Evolutionary conservation across 169 alveolate genomes (phyloP), one percentile per base, ranked within the genome.

Genomic region (Miamiensis avidus): DNA sequence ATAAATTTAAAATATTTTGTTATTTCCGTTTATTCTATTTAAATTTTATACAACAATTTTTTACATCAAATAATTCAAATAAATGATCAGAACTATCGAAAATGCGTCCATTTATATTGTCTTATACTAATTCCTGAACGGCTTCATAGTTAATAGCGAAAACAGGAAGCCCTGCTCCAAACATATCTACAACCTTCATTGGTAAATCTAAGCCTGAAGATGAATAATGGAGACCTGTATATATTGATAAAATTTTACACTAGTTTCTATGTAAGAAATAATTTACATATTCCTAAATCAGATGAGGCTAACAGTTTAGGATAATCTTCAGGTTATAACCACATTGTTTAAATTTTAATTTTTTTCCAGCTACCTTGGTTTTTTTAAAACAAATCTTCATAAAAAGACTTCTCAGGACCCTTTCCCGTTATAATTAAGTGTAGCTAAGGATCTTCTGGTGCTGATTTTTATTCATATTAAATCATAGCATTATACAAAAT

Each of bases 101-200:
- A 0, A 82, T 73, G n/a, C 11, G n/a, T 15, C 86, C 86, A 73
- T 69, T 82, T 25, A 69, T 69, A 31, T 31, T 32, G 72, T 82
- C 65, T 30, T 29, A 26, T 26, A 82, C 86, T 31, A 82, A 33
- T 34, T 82, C 86, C 28, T 74, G n/a, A n/a, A 82, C 72, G 11
- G 78, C 31, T 16, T 82, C 49, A 73, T 82, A 82, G 28, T 73
- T 33, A 30, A 83, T 78, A 29, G 98, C 95, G 85, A 96, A 90
- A 25, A 92, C 96, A 32, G 99, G 99, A 25, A 96, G 84, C 33
- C 96, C 95, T 64, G 98, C 97, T 72, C 98, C 97, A 75, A 93
- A 93, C 99, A 98, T 97, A 88, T 97, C 99, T 0, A 97, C 99
- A 27, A 97, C 98, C 89, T 98, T 98, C 99, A 98, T 98, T 20